Evolutionary conservation across 2,329 filamentous ascomycete species (phyloP).

Genomic region (Acephala macrosclerotiorum): DNA sequence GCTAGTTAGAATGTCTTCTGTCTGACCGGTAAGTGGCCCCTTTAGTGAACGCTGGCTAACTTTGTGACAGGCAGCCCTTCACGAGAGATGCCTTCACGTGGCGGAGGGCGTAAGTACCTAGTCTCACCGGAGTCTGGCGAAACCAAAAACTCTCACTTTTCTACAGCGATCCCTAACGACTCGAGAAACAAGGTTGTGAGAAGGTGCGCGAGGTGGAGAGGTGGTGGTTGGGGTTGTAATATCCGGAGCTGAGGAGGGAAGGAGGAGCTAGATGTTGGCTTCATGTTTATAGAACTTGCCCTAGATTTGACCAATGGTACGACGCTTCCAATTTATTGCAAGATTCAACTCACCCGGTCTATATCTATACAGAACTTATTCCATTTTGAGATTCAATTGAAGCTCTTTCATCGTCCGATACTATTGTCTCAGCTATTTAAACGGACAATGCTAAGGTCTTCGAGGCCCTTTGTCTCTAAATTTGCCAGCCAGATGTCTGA

Average conservation of each 20-base stretch:
- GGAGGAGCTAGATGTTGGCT: background rate
- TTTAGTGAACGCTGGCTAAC: background rate
- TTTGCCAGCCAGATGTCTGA: too few species aligned
- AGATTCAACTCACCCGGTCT: background rate
- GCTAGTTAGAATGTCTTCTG: background rate
- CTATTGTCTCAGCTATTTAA: too few species aligned
- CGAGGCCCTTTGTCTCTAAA: too few species aligned
- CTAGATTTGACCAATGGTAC: background rate
- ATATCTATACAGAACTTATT: background rate
- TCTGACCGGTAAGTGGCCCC: background rate
- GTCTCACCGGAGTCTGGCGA: background rate
- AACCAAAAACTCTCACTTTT: background rate
- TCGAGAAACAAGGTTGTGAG: background rate
- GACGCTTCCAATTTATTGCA: background rate
- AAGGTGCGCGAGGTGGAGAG: background rate
- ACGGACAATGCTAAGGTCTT: too few species aligned
- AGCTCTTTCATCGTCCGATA: too few species aligned
- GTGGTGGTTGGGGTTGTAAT: background rate
- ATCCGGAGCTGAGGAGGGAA: too few species aligned
- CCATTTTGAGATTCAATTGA: background rate
- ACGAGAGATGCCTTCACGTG: background rate
- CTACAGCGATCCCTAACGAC: background rate
- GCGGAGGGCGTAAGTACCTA: constrained; percentile 3
- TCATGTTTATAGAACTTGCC: background rate
- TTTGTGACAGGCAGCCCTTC: constrained; percentile 4